Evolutionary conservation across 1,284 basidiomycete genomes (phyloP).

Genomic region (Gymnopus androsaceus): DNA sequence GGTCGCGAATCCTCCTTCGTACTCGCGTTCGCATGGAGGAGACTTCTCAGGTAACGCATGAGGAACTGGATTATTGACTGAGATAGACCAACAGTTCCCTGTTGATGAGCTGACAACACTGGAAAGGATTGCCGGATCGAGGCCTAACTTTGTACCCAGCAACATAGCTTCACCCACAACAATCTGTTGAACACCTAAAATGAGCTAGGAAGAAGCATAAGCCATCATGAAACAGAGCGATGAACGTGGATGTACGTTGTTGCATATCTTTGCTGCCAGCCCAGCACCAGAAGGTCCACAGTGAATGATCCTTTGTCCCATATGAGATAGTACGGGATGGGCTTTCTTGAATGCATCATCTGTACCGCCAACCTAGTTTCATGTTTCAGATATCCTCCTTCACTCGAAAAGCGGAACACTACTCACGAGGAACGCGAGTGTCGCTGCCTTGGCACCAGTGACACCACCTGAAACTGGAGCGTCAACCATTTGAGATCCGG

Average conservation of each 20-base stretch:
- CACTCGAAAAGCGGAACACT: background rate
- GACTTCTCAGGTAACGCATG: constrained; percentile 68
- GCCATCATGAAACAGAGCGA: background rate
- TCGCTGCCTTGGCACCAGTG: constrained; percentile 80
- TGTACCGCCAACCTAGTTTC: constrained; percentile 61
- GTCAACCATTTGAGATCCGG: constrained; percentile 82
- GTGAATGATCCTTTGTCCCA: constrained; percentile 83
- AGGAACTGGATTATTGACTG: constrained; percentile 87
- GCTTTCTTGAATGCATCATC: constrained; percentile 61
- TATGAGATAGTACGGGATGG: constrained; percentile 61
- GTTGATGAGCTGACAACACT: constrained; percentile 85
- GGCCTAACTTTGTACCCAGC: constrained; percentile 74
- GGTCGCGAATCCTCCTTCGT: constrained; percentile 85
- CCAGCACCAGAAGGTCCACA: constrained; percentile 89
- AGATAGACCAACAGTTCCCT: constrained; percentile 81
- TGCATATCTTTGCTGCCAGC: constrained; percentile 85
- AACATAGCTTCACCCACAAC: constrained; percentile 85
- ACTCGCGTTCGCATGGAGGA: constrained; percentile 82
- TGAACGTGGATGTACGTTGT: constrained; percentile 51
- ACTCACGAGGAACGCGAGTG: constrained; percentile 80
- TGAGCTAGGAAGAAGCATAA: constrained; percentile 42
- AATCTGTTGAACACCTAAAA: constrained; percentile 78
- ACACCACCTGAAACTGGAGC: constrained; percentile 92
- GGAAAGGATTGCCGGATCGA: constrained; percentile 74
- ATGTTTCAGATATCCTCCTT: background rate